Base-by-base conservation (phyloP, 352 stramenopile species). In the Achlya hypogyna region DNA sequence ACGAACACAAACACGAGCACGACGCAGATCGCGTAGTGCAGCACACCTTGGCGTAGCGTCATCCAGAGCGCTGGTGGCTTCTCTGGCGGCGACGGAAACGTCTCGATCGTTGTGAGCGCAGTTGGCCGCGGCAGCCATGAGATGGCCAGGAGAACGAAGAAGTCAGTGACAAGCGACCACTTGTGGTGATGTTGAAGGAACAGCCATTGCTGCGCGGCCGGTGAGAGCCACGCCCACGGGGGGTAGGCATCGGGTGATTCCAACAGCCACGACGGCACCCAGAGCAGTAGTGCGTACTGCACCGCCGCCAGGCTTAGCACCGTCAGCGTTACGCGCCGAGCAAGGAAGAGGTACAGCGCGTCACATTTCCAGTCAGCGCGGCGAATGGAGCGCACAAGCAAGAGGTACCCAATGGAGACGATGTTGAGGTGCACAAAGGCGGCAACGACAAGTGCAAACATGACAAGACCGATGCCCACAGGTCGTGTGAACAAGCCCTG, bases 321-420 rank as follows among this genome's bases (percentile, higher is more conserved):
- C 12, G 87, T 54, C 32, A 72, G 71, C 1, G 72, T 83, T 8
- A 92, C 40, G 20, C 82, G 51, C 69, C 79, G 60, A 8, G 42
- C 84, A 78, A 80, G 90, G 5, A 76, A 67, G 47, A 67, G 70
- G 42, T 77, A 88, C 8, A 91, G 76, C 0, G 70, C 86, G 5
- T 75, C 51, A n/a, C 81, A 70, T 5, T 58, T 58, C 56, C 63
- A 65, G 27, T 63, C 29, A 4, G 86, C 82, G 51, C 89, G 88
- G 82, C 91, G 92, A 69, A 93, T 83, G n/a, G 49, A 70, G 65
- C 86, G 87, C n/a, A 95, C 81, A 16, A 90, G 71, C 6, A 88
- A n/a, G 64, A 95, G 79, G 69, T 91, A 93, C 35, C 81, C 38
- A 31, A 93, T 75, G 16, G 86, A 87, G 35, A 93, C 77, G 20